phyloP scores from a whole-genome alignment of 768 basidiomycete genomes.

The Coprinellus micaceus region DNA sequence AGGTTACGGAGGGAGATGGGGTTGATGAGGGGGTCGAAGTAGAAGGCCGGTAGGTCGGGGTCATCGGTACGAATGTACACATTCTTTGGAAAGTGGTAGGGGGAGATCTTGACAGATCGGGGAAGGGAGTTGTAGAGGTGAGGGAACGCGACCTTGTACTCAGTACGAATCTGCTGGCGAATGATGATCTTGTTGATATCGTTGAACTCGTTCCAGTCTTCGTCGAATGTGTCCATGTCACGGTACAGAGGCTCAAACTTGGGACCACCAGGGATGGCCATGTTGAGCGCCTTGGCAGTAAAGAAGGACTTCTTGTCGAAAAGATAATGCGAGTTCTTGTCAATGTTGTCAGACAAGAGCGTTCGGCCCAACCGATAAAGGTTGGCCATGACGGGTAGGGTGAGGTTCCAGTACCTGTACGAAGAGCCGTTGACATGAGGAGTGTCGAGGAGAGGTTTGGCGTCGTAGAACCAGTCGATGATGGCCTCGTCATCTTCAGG shows the following conservation, averaged over 20 bases:
- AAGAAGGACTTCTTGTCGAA: conserved; percentile 99
- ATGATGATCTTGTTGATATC: conserved; percentile 99
- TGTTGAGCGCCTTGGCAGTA: conserved; percentile 94
- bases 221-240: conserved; percentile 96
- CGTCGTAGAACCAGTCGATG: conserved; percentile 97
- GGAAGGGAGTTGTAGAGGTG: conserved; percentile 98
- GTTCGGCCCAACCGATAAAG: conserved; percentile 94
- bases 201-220: conserved; percentile 99
- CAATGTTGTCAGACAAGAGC: conserved; percentile 88
- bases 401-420: conserved; percentile 90
- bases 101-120: conserved; percentile 86
- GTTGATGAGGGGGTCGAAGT: conserved; percentile 98
- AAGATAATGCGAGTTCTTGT: conserved; percentile 86
- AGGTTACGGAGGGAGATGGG: conserved; percentile 91
- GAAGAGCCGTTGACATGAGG: conserved; percentile 88
- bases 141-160: conserved; percentile 99
- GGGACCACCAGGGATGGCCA: conserved; percentile 97
- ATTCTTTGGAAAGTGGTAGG: conserved; percentile 93
- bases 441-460: conserved; percentile 89
- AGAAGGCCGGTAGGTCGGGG: conserved; percentile 98
- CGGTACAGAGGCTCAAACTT: conserved; percentile 97
- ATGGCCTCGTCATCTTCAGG: conserved; percentile 88
- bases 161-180: conserved; percentile 95
- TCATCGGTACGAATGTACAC: conserved; percentile 99
- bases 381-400: conserved; percentile 94